phyloP scores from a whole-genome alignment of 306 rosid genomes.

The Mimosa pudica region DNA sequence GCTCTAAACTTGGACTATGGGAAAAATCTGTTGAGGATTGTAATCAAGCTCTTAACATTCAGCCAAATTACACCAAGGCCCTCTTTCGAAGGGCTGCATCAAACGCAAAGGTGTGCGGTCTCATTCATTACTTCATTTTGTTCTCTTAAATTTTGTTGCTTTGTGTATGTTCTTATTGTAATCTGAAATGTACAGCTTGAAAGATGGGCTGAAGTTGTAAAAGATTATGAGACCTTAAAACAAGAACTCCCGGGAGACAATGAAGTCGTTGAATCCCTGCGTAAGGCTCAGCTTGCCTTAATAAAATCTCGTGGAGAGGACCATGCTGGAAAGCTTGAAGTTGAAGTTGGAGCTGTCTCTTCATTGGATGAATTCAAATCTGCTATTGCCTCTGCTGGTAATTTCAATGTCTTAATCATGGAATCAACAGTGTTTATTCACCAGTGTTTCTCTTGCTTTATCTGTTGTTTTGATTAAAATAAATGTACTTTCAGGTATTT shows the following conservation, averaged over 20 bases:
- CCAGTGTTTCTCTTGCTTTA: slow-evolving; percentile 31
- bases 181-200: slow-evolving; percentile 61
- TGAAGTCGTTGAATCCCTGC: slow-evolving; percentile 75
- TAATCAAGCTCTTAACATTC: slow-evolving; percentile 78
- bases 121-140: slow-evolving; percentile 4
- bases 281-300: slow-evolving; percentile 62
- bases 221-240: slow-evolving; percentile 76
- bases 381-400: slow-evolving; percentile 68
- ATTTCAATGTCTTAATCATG: slow-evolving; percentile 29
- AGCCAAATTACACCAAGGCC: slow-evolving; percentile 83
- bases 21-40: slow-evolving; percentile 87
- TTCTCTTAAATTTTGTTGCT: slow-evolving; percentile 18
- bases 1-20: slow-evolving; percentile 92
- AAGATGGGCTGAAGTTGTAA: slow-evolving; percentile 84
- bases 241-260: slow-evolving; percentile 71
- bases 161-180: background rate
- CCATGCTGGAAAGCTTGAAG: slow-evolving; percentile 52
- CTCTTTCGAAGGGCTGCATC: slow-evolving; percentile 83
- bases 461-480: slow-evolving; percentile 24
- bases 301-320: slow-evolving; percentile 55
- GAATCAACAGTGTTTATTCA: slow-evolving; percentile 17
- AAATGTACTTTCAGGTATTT: slow-evolving; percentile 61
- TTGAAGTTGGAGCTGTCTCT: slow-evolving; percentile 80
- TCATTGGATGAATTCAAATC: slow-evolving; percentile 66
- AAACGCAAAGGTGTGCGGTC: slow-evolving; percentile 62